Evolutionary conservation across 805 yeast species (phyloP).

Genomic region (Ogataea populi-albae): DNA sequence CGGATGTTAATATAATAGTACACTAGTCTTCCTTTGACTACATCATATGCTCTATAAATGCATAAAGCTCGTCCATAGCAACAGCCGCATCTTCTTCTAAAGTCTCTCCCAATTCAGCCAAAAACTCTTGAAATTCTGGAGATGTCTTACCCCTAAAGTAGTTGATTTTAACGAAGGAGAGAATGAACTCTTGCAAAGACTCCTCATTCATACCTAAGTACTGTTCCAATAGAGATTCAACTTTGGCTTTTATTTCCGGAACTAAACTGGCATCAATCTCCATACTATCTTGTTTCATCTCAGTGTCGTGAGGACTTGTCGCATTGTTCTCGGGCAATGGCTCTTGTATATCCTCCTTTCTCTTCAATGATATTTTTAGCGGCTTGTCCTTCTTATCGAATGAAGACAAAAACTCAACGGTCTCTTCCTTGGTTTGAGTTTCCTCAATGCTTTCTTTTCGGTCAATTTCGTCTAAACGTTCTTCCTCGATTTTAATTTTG

Average conservation of each 20-base stretch:
- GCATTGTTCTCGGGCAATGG: constrained; percentile 6
- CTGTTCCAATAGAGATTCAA: constrained; percentile 46
- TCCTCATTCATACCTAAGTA: constrained; percentile 54
- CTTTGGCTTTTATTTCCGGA: constrained; percentile 32
- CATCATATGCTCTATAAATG: constrained; percentile 6
- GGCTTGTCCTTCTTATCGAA: constrained; percentile 18
- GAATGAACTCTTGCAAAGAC: constrained; percentile 43
- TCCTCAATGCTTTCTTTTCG: constrained; percentile 35
- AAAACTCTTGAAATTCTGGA: constrained; percentile 34
- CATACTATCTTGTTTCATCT: not conserved
- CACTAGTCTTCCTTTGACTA: too few species aligned
- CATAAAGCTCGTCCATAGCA: constrained; percentile 20
- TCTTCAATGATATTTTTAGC: constrained; percentile 23
- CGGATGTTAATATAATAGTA: too few species aligned
- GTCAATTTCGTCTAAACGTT: constrained; percentile 40
- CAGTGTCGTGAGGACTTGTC: not conserved
- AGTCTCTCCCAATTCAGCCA: constrained; percentile 47
- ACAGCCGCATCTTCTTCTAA: constrained; percentile 43
- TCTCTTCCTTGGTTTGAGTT: constrained; percentile 9
- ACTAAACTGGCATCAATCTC: constrained; percentile 10
- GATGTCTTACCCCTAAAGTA: constrained; percentile 27
- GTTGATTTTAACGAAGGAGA: constrained; percentile 36
- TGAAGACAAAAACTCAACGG: constrained; percentile 16
- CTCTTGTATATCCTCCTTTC: constrained; percentile 8
- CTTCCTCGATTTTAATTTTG: constrained; percentile 39